Evolutionary conservation across 1,284 basidiomycete genomes (phyloP).

Genomic region (Lentinula novae-zelandiae): DNA sequence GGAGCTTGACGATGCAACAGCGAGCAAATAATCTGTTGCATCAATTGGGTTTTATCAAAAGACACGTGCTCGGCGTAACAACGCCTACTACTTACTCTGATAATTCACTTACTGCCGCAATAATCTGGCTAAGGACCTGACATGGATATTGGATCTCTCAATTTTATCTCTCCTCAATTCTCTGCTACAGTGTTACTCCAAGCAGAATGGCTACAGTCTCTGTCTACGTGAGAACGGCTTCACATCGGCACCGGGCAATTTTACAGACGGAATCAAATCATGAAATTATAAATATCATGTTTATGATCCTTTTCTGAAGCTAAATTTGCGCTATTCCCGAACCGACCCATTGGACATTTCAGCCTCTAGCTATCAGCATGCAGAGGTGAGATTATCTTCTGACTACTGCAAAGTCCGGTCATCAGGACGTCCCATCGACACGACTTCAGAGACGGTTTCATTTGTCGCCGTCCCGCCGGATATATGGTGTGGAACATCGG

Average conservation of each 20-base stretch:
- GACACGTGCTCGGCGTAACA: not conserved
- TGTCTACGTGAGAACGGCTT: not conserved
- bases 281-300: not conserved
- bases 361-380: too few relatives aligned
- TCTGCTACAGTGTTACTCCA: not conserved
- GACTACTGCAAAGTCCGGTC: too few relatives aligned
- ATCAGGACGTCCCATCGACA: too few relatives aligned
- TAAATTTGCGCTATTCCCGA: not conserved
- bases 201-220: not conserved
- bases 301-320: not conserved
- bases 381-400: too few relatives aligned
- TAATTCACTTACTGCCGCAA: not conserved
- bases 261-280: not conserved
- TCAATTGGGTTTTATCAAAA: not conserved
- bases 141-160: not conserved
- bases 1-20: slow-evolving; percentile 23
- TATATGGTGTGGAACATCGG: not conserved
- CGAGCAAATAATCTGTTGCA: slow-evolving; percentile 14
- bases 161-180: not conserved
- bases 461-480: not conserved
- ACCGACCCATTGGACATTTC: not conserved
- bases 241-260: not conserved
- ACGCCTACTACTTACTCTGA: not conserved
- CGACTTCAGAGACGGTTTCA: not conserved
- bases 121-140: not conserved